Base-by-base conservation (phyloP, 495 filamentous ascomycete genomes). In the Xylaria palmicola region DNA sequence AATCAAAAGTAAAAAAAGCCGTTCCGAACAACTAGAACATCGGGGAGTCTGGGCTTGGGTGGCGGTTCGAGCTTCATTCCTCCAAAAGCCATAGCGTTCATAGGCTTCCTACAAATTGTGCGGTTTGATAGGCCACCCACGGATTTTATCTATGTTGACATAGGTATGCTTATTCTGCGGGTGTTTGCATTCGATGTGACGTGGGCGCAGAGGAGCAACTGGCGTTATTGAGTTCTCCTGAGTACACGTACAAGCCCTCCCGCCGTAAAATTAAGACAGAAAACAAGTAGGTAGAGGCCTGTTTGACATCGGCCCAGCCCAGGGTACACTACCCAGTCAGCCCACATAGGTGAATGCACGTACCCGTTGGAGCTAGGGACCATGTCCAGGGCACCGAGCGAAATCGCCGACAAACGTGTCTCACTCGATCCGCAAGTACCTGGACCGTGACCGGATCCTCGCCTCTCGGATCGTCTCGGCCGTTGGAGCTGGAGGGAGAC, bases 361-460 rank as follows among this genome's bases (percentile, higher is more conserved):
- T 59, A 59, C 17, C 56, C 56, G 56, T 36, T 27, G 9, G 29
- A 56, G 39, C 27, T 13, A 13, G 39, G 24, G 26, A 20, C 19
- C 15, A 48, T 22, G 55, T 48, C 40, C 22, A 56, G 15, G 55
- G 34, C 32, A 43, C 17, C 40, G 19, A 56, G 43, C 44, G 39
- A 53, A 53, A 29, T 44, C 53, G 20, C 53, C 53, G 37, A 56
- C 53, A 56, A 4, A 39, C 27, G n/a, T 56, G 53, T 56, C 53
- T 43, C 27, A 32, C 24, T 43, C 39, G 39, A 44, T 48, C 49
- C 32, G 37, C 43, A 40, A 19, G 10, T 48, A 48, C 32, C 19
- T 34, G 29, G 48, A 12, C 6, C n/a, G 26, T 36, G 24, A 19
- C 32, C 27, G 20, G 48, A n/a, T 44, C 6, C 41, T 29, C 52